These are phyloP conservation scores for Chlorokybus atmophyticus DNA, from an alignment of 139 green algal species.

Conservation along the genomic window DNA sequence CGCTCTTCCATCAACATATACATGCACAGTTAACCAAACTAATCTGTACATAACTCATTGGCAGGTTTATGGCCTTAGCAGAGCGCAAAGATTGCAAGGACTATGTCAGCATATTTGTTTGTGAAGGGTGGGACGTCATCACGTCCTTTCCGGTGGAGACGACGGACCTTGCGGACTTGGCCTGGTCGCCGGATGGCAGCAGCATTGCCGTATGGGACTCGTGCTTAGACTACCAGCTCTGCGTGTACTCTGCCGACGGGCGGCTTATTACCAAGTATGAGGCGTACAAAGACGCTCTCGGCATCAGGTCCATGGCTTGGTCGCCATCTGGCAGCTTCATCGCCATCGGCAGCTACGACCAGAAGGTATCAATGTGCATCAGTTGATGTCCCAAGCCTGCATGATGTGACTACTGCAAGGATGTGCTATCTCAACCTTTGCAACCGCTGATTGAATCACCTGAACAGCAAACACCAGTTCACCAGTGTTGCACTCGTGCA, in stretches of 20 bases:
- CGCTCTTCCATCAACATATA: too few relatives aligned
- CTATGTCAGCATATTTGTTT: conserved; percentile 11
- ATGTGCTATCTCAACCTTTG: too few relatives aligned
- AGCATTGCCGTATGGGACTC: conserved; percentile 31
- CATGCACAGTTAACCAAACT: too few relatives aligned
- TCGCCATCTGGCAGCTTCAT: conserved; percentile 19
- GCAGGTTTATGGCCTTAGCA: conserved; percentile 49
- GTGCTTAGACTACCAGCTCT: conserved; percentile 12
- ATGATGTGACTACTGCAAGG: conserved; percentile 4
- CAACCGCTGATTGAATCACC: too few relatives aligned
- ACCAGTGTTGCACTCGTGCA: too few relatives aligned
- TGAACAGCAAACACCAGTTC: too few relatives aligned
- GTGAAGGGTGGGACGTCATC: conserved; percentile 17
- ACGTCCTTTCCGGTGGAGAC: conserved; percentile 8
- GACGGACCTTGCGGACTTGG: conserved; percentile 19
- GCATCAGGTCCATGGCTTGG: conserved; percentile 15
- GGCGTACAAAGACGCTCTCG: conserved; percentile 19
- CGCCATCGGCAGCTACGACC: conserved; percentile 23
- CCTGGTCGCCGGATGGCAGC: conserved; percentile 23
- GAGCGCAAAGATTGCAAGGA: conserved; percentile 37
- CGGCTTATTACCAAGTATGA: conserved; percentile 8
- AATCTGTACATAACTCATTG: too few relatives aligned
- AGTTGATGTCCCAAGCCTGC: not conserved
- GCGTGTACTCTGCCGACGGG: conserved; percentile 24
- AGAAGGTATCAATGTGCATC: conserved; percentile 10